Conservation (phyloP, 768 basidiomycete genomes). For the Serendipita sp. region DNA sequence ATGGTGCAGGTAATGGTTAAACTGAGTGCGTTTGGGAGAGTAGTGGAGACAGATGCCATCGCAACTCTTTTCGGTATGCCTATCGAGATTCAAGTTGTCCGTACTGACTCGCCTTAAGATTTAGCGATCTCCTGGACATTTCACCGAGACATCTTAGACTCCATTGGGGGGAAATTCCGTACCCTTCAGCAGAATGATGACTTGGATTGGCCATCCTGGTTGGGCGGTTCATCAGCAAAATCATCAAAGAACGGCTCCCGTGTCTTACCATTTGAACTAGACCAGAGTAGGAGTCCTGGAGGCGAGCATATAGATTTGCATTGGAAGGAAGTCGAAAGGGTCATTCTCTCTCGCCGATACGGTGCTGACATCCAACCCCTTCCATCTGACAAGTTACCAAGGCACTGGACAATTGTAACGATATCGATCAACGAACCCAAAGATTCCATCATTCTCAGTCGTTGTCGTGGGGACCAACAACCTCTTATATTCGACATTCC, state of each 20-base stretch:
- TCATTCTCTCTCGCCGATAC: conserved; percentile 24
- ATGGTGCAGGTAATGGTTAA: neutral
- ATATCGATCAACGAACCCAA: conserved; percentile 74
- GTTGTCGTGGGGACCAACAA: conserved; percentile 43
- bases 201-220: too few relatives aligned
- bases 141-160: conserved; percentile 43
- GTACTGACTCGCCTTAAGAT: conserved; percentile 22
- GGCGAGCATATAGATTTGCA: neutral
- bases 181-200: conserved; percentile 16
- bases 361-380: conserved; percentile 26
- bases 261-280: too few relatives aligned
- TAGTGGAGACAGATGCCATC: too few relatives aligned
- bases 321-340: conserved; percentile 10
- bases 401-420: conserved; percentile 70
- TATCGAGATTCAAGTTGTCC: conserved; percentile 18
- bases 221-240: too few relatives aligned
- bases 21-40: neutral
- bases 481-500: conserved; percentile 84
- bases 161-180: conserved; percentile 40
- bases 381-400: conserved; percentile 33
- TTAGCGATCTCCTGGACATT: conserved; percentile 16
- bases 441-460: conserved; percentile 66
- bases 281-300: too few relatives aligned
- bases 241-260: too few relatives aligned
- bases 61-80: too few relatives aligned